phyloP scores from a whole-genome alignment of 2,329 filamentous ascomycete genomes.

The Cercospora brassicicola region DNA sequence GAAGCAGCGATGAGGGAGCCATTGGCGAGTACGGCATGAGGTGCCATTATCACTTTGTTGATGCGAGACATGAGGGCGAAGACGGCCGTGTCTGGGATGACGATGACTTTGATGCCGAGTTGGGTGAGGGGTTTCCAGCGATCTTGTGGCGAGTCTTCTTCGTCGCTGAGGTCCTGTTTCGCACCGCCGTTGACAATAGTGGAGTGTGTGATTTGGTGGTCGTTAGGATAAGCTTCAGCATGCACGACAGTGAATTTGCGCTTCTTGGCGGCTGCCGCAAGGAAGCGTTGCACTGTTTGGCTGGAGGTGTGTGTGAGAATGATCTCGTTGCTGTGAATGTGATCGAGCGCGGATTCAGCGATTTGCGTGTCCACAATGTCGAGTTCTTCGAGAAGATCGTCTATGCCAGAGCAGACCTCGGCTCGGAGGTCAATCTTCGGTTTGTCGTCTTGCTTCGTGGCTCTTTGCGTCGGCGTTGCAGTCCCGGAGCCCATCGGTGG shows the following conservation, averaged over 20 bases:
- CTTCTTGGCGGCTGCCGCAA: conserved; percentile 82
- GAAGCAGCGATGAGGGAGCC: conserved; percentile 81
- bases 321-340: conserved; percentile 90
- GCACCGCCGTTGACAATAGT: conserved; percentile 58
- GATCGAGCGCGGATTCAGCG: conserved; percentile 79
- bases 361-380: conserved; percentile 92
- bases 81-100: conserved; percentile 79
- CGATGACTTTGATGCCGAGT: conserved; percentile 77
- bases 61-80: conserved; percentile 94
- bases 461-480: conserved; percentile 37
- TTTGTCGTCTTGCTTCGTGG: conserved; percentile 40
- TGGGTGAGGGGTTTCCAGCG: conserved; percentile 76
- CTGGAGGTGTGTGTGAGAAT: conserved; percentile 88
- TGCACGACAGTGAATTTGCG: conserved; percentile 89
- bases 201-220: conserved; percentile 63
- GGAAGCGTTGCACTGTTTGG: conserved; percentile 82
- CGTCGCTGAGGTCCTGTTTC: conserved; percentile 45
- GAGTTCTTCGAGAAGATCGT: conserved; percentile 94
- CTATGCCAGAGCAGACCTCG: conserved; percentile 89
- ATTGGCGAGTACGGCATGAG: conserved; percentile 83
- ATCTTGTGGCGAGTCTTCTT: conserved; percentile 45
- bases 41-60: conserved; percentile 90
- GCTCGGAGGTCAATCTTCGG: conserved; percentile 69
- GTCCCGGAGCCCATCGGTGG: conserved; percentile 20
- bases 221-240: conserved; percentile 70